Base-by-base conservation (phyloP, 2,329 filamentous ascomycete species). In the Moelleriella libera region DNA sequence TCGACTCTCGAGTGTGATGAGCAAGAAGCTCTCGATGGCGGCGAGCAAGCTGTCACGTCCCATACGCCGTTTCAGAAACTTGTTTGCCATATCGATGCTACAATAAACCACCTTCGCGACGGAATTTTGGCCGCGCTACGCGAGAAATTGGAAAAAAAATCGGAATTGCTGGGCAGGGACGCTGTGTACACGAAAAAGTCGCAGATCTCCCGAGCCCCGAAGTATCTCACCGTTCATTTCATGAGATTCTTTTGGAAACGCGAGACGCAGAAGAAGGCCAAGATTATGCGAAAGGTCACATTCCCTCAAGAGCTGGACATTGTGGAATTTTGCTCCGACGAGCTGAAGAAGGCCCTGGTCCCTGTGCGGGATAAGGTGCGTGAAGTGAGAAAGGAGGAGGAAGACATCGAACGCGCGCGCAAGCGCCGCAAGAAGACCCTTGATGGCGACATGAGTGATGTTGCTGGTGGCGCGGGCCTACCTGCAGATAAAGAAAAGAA, bases 201-300 rank as follows among this genome's bases (percentile, higher is more conserved):
- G n/a, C 80, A 83, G 60, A 94, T 98, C 57, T 80, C 89, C 9
- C 83, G 90, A 21, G 72, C 96, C 45, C 92, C 92, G 14, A 94
- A 95, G 65, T 96, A 98, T 63, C 75, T 98, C 43, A 92, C 92
- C 0, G 87, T 98, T 4, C 92, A 98, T 66, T 95, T 98, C 63
- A 86, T 98, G 48, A 87, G 92, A 53, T 98, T 98, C 70, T 96
- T 90, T 71, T 98, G 92, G 92, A 90, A 94, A 61, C 81, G 84
- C 44, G 88, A 94, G 55, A 88, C 87, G 4, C 84, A 94, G 66
- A 97, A 97, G 72, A 98, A 98, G 74, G 89, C 90, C 55, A 98
- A 98, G 75, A 98, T 98, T 57, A 90, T 98, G 86, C 86, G 89
- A 62, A 98, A 97, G 68, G 92, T 98, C 49, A 90, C 88, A 0